Conservation (phyloP, 2,329 filamentous ascomycete species). For the Mycosphaerella arachidis region DNA sequence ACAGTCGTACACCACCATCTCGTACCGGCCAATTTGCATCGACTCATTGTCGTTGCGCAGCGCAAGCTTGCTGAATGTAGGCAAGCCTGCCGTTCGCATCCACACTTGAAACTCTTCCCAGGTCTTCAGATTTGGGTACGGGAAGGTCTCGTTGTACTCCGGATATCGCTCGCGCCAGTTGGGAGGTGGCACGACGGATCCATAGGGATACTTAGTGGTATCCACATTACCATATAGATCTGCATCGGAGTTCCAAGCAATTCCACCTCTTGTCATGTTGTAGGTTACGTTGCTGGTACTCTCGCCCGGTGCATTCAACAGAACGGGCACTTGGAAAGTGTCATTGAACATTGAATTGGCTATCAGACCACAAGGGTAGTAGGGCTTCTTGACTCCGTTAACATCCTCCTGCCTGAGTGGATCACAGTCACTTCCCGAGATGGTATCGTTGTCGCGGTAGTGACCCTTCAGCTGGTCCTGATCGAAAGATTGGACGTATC, state of each 20-base stretch:
- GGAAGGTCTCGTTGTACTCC: conserved; percentile 62
- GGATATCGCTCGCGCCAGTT: conserved; percentile 76
- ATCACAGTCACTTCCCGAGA: conserved; percentile 67
- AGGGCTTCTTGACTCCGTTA: conserved; percentile 55
- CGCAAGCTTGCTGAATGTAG: conserved; percentile 90
- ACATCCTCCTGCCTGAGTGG: conserved; percentile 52
- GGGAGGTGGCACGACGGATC: conserved; percentile 71
- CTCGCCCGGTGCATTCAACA: conserved; percentile 50
- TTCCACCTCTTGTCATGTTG: conserved; percentile 69
- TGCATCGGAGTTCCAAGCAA: conserved; percentile 82
- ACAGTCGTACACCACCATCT: conserved; percentile 74
- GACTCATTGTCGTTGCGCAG: conserved; percentile 68
- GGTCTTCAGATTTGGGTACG: conserved; percentile 66
- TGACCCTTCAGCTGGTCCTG: conserved; percentile 76
- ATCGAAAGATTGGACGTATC: conserved; percentile 89
- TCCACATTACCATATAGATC: conserved; percentile 61
- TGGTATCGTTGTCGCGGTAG: conserved; percentile 54
- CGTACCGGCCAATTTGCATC: conserved; percentile 69
- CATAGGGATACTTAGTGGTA: conserved; percentile 58
- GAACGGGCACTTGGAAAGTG: conserved; percentile 65
- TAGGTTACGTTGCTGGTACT: conserved; percentile 53
- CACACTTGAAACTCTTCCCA: conserved; percentile 92
- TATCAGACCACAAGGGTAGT: conserved; percentile 93
- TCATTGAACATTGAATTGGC: conserved; percentile 98
- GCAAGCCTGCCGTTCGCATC: conserved; percentile 96